These are phyloP conservation scores for Tripidium arundinaceum DNA, from an alignment of 202 grass and related monocot species.

Conservation along the genomic window DNA sequence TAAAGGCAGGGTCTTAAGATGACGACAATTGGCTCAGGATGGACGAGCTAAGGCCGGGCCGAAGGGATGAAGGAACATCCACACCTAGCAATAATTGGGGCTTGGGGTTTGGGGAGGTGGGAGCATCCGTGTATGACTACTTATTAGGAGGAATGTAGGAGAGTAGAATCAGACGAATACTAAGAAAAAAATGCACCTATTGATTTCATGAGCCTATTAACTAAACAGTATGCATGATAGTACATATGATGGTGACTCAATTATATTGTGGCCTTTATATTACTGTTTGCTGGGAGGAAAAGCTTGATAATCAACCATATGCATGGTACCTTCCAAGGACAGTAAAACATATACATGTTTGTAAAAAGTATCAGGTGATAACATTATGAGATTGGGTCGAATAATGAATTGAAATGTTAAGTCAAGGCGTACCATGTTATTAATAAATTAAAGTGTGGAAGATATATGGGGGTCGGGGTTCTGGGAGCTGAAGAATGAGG, in stretches of 20 bases:
- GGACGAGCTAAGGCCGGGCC: neutral
- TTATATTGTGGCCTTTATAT: neutral
- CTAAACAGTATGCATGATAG: neutral
- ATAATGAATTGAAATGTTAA: no score
- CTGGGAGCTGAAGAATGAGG: no score
- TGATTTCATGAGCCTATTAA: neutral
- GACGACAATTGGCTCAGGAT: no score
- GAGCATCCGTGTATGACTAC: neutral
- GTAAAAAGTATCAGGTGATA: neutral
- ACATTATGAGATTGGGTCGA: neutral
- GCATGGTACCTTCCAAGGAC: no score
- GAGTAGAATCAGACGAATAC: neutral
- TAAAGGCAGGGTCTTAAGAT: no score
- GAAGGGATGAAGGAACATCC: neutral
- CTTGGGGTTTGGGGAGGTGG: neutral
- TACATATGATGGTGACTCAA: neutral
- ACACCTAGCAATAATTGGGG: neutral
- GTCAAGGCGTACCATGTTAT: no score
- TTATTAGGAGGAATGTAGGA: neutral
- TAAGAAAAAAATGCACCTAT: neutral
- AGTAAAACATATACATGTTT: no score
- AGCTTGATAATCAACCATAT: no score
- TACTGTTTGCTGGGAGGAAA: no score
- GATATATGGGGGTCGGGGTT: no score
- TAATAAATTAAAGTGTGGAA: no score